Evolutionary conservation across 140 eudicot species (phyloP), one percentile per base, ranked within the genome.

Genomic region (Ambrosia hybrid): DNA sequence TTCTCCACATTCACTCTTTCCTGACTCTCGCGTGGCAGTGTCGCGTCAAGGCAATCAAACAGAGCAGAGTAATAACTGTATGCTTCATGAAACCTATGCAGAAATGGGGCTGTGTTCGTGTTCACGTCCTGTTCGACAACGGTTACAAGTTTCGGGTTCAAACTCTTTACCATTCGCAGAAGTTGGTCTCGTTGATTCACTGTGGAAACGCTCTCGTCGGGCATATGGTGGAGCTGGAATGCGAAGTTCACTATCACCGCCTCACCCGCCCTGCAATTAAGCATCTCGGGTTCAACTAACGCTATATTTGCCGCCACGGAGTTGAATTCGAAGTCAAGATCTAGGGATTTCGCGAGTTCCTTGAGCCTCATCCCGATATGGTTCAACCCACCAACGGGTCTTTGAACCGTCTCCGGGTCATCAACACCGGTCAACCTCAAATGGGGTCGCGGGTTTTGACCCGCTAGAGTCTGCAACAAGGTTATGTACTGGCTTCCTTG

Each of bases 141-240:
- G 0, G 97, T 93, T 0, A 93, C 97, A 0, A 93, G 91, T 38
- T 90, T 93, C 6, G 99, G 99, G 61, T 76, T 88, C 76, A 90
- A 59, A 76, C 94, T 70, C 64, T 87, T 90, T 1, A 88, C 96
- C 97, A 90, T 93, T 51, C 97, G 81, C 30, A 93, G 84, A 58
- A 93, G 99, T 37, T 75, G 86, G 67, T 93, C 99, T 51, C 99
- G 59, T 69, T 82, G 81, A 62, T 93, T 93, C 12, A 84, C 86
- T 0, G 90, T 87, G 4, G 99, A 85, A n/a, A 93, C 99, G 5
- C 99, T 93, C 81, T 93, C 98, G 68, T 93, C 98, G 0, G 98
- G 98, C 94, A 93, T 80, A 86, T 93, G 98, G 79, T 93, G 98
- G 49, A 93, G 98, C 79, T 87, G 98, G 75, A 90, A 93, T 0